Base-by-base conservation (phyloP, 768 basidiomycete species). In the Phaffia tasmanica region DNA sequence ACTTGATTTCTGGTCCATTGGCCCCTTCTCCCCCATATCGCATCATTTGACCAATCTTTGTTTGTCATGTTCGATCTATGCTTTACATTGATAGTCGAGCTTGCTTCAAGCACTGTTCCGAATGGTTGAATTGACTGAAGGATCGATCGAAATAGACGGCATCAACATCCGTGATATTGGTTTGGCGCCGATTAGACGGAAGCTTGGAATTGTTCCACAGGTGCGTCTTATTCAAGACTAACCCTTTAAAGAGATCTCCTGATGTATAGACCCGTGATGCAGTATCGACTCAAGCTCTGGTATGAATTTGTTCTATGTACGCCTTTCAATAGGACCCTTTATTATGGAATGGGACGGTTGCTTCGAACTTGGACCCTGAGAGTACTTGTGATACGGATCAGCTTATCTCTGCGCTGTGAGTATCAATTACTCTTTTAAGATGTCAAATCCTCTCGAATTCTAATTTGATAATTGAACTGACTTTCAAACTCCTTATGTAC, bases 361-460 rank as follows among this genome's bases (percentile, higher is more conserved):
- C 91, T 59, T 83, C 83, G 54, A 95, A 97, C 74, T 83, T 95
- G 5, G 93, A 95, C 74, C 93, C 93, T 0, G 93, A 94, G 77
- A 84, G 82, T 86, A 88, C 70, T 90, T 93, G 74, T 83, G 83
- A 1, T n/a, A 11, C 35, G 6, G 35, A 42, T 5, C 35, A 42
- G 11, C 35, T 42, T 5, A 4, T 42, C 11, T 42, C 35, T 42
- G 35, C 35, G 11, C 35, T 42, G 35, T 42, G 35, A 42, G 35
- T 42, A 42, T 42, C 35, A 11, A 42, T 5, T 5, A 42, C 11
- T 11, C 35, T 42, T 42, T 11, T 4, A 42, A n/a, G n/a, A 4
- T 11, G 11, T 5, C 35, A 42, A 4, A 11, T 42, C 11, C 35
- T 5, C 35, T 42, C 11, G 35, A 42, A 4, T 11, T 42, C 35